Conservation (phyloP, 495 filamentous ascomycete species). For the Chaetomium fimeti region DNA sequence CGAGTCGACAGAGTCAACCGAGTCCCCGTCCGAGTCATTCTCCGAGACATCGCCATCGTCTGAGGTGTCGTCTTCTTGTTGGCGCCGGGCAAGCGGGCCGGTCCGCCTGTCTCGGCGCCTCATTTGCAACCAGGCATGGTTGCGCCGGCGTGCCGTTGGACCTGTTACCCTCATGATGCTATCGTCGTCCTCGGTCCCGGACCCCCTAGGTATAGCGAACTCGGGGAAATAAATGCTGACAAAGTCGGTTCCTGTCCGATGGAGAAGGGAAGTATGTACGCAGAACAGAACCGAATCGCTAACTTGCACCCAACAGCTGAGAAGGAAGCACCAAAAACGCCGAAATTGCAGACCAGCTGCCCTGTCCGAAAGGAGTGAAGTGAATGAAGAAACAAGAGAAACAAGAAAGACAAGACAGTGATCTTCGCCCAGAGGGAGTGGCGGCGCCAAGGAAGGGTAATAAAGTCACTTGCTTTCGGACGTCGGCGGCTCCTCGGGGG, state of each 20-base stretch:
- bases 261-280: slow-evolving; percentile 6
- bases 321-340: slow-evolving; percentile 11
- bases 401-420: slow-evolving; percentile 7
- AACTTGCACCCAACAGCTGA: slow-evolving; percentile 8
- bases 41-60: slow-evolving; percentile 7
- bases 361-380: slow-evolving; percentile 10
- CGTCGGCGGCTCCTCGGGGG: slow-evolving; percentile 1
- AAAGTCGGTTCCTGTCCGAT: slow-evolving; percentile 22
- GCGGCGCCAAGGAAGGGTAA: slow-evolving; percentile 16
- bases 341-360: slow-evolving; percentile 26
- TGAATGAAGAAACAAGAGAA: slow-evolving; percentile 12
- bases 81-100: slow-evolving; percentile 12
- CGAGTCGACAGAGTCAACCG: background rate
- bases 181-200: background rate
- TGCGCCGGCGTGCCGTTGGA: slow-evolving; percentile 24
- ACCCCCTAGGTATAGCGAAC: background rate
- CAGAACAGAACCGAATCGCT: background rate
- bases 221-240: background rate
- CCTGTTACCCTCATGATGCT: slow-evolving; percentile 24
- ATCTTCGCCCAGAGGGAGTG: slow-evolving; percentile 13
- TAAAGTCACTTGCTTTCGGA: slow-evolving; percentile 6
- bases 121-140: slow-evolving; percentile 27
- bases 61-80: slow-evolving; percentile 10
- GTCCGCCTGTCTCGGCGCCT: slow-evolving; percentile 15
- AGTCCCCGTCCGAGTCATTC: background rate